Base-by-base conservation (phyloP, 2,329 filamentous ascomycete species). In the Penicillium sp. region DNA sequence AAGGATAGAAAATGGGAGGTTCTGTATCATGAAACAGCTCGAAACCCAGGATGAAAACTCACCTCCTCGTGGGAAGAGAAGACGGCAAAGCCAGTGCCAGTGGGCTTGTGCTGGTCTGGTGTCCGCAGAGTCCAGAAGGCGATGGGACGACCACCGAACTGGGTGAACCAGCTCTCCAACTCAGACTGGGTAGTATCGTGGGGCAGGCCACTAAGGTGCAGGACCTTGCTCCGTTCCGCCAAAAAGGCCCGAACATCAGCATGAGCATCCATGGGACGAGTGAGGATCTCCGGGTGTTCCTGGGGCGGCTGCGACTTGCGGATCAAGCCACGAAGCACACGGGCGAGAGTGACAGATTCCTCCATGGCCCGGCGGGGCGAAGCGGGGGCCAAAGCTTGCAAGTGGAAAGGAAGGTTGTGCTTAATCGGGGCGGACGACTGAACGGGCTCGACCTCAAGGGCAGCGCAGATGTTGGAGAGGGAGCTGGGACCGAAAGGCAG, bases 21-120 rank as follows among this genome's bases (percentile, higher is more conserved):
- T 17, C 28, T 45, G 43, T 42, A 28, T 26, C 39, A 22, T 32
- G 9, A 17, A 43, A 26, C 9, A 28, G 24, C 24, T 40, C 45
- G 39, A 26, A 39, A 24, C 13, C 6, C 15, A 10, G 13, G 37
- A 28, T 42, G 2, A 3, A 26, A 48, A 77, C 83, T 74, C 75
- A 95, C 90, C 84, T 98, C 93, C 77, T 98, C 93, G 67, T 98
- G 93, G 41, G 91, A 97, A 56, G 93, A 97, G 68, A 98, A 98
- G 49, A 98, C 91, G 43, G 93, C 93, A 71, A 98, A 98, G 47
- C 93, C 93, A 48, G 91, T 95, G 38, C 93, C 93, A 9, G 93
- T 98, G n/a, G 93, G 93, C 77, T 98, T 98, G 74, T 97, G 93
- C 74, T 97, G 93, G 72, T 98, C 93, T 3, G 93, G 93, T 13